Evolutionary conservation across 345 rosid species (phyloP).

Genomic region (Chamaenerion angustifolium): DNA sequence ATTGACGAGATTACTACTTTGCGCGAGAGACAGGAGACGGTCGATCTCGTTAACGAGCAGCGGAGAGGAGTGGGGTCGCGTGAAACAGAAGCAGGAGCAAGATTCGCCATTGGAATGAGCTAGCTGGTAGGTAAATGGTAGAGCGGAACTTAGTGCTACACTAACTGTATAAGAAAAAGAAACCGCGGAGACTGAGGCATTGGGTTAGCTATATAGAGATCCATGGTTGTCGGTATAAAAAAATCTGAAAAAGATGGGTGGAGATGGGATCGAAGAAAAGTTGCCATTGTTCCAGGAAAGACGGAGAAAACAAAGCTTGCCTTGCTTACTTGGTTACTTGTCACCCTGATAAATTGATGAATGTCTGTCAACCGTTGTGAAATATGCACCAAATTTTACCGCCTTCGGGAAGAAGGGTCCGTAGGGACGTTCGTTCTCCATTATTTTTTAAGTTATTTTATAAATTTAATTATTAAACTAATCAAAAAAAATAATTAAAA

Average conservation of each 20-base stretch:
- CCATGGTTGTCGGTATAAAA: neutral
- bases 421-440: no score
- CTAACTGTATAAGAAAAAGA: no score
- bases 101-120: neutral
- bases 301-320: conserved; percentile 41
- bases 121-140: no score
- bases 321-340: neutral
- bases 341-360: neutral
- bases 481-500: no score
- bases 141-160: no score
- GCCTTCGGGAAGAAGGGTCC: no score
- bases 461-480: no score
- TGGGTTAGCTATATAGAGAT: neutral
- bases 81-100: neutral
- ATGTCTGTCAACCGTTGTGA: no score
- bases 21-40: neutral
- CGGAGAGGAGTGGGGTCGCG: neutral
- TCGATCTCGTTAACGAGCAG: neutral
- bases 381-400: no score
- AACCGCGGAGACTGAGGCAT: neutral
- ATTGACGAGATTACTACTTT: neutral
- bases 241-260: conserved; percentile 2
- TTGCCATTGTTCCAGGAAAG: conserved; percentile 31
- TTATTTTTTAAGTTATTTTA: no score
- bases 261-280: conserved; percentile 12